phyloP scores from a whole-genome alignment of 352 stramenopile genomes.

The Phytophthora cactorum region DNA sequence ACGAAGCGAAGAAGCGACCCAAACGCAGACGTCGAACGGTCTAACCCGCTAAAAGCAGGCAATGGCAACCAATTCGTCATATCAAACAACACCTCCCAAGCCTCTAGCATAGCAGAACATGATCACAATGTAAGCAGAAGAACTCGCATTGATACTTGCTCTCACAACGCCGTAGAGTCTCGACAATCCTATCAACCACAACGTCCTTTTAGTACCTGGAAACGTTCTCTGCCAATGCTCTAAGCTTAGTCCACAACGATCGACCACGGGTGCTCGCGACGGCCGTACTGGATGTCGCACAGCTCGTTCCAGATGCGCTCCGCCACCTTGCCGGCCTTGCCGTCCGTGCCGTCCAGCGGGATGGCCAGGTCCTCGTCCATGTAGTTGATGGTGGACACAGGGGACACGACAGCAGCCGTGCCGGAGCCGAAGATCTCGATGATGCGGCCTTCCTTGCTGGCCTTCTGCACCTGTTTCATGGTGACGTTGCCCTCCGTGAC shows the following conservation, averaged over 20 bases:
- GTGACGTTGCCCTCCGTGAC: slow-evolving; percentile 94
- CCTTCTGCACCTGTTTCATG: slow-evolving; percentile 95
- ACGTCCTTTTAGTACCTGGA: background rate
- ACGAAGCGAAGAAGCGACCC: slow-evolving; percentile 1
- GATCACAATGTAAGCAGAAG: slow-evolving; percentile 23
- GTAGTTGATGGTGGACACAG: slow-evolving; percentile 95
- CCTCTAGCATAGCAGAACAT: background rate
- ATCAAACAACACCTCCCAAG: background rate
- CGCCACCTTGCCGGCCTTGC: slow-evolving; percentile 86
- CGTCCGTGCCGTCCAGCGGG: slow-evolving; percentile 81
- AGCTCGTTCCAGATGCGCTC: slow-evolving; percentile 91
- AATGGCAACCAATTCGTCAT: background rate
- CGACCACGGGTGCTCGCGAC: slow-evolving; percentile 60
- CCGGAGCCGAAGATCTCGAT: slow-evolving; percentile 96
- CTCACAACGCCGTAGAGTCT: slow-evolving; percentile 13
- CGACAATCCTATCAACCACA: slow-evolving; percentile 18
- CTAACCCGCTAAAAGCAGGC: background rate
- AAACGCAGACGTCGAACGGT: slow-evolving; percentile 11
- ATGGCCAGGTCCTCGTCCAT: slow-evolving; percentile 93
- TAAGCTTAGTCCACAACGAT: slow-evolving; percentile 50
- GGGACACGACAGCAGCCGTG: slow-evolving; percentile 95
- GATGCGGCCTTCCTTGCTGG: slow-evolving; percentile 89
- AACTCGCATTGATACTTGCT: slow-evolving; percentile 37
- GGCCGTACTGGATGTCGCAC: slow-evolving; percentile 88
- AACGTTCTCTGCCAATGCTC: slow-evolving; percentile 4